Percentiles rank a stretch among this genome's conserved stretches.
These are phyloP conservation scores for Paraconiothyrium sp. DNA, from an alignment of 2,329 filamentous ascomycete species.

Conservation along the genomic window DNA sequence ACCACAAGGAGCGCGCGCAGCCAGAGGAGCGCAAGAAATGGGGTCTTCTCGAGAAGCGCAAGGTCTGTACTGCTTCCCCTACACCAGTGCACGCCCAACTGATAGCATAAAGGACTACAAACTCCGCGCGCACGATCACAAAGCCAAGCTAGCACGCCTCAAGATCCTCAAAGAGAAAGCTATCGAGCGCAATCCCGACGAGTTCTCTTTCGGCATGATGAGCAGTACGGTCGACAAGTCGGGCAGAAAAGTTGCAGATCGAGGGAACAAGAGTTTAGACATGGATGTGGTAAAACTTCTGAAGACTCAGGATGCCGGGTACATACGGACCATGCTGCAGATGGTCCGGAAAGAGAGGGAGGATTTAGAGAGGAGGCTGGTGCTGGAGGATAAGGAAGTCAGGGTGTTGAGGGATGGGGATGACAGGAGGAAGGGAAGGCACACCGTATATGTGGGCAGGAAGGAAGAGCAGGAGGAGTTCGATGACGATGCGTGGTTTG, in stretches of 20 bases:
- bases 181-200: slow-evolving; percentile 70
- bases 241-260: slow-evolving; percentile 52
- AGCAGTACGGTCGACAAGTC: slow-evolving; percentile 59
- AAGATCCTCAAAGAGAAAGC: slow-evolving; percentile 68
- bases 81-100: not conserved
- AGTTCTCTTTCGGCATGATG: slow-evolving; percentile 73
- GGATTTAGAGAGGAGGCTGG: slow-evolving; percentile 54
- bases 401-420: slow-evolving; percentile 50
- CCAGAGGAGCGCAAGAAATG: slow-evolving; percentile 83
- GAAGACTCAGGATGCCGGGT: slow-evolving; percentile 72
- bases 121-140: slow-evolving; percentile 71
- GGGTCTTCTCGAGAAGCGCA: slow-evolving; percentile 95
- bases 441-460: slow-evolving; percentile 53
- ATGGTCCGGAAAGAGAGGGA: slow-evolving; percentile 63
- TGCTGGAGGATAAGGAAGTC: slow-evolving; percentile 52
- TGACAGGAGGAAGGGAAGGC: slow-evolving; percentile 33
- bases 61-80: slow-evolving; percentile 50
- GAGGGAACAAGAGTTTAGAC: slow-evolving; percentile 59
- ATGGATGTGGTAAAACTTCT: slow-evolving; percentile 69
- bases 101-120: slow-evolving; percentile 64
- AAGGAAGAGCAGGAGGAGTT: slow-evolving; percentile 54
- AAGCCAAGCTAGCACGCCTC: slow-evolving; percentile 68
- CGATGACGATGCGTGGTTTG: slow-evolving; percentile 53
- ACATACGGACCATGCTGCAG: slow-evolving; percentile 67
- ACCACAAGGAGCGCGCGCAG: slow-evolving; percentile 90